These are phyloP conservation scores for Brettanomyces sp. DNA, from an alignment of 805 yeast genomes.

Conservation along the genomic window DNA sequence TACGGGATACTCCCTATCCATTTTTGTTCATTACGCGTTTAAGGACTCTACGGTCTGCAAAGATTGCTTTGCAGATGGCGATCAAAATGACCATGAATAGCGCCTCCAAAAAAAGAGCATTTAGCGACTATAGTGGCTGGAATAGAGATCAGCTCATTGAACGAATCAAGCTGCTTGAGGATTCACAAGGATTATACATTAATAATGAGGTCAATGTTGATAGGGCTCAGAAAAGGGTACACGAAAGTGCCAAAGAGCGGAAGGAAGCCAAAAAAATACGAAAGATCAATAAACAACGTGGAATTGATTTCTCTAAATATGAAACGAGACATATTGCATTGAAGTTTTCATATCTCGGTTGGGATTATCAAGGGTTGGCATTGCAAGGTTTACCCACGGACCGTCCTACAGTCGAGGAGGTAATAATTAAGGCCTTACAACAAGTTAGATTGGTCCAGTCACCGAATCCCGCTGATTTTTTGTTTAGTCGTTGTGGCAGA, in stretches of 20 bases:
- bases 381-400: slow-evolving; percentile 68
- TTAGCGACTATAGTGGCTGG: slow-evolving; percentile 33
- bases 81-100: not conserved
- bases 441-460: slow-evolving; percentile 58
- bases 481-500: slow-evolving; percentile 86
- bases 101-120: not conserved
- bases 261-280: not conserved
- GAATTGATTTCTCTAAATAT: slow-evolving; percentile 58
- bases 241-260: not conserved
- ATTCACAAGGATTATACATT: slow-evolving; percentile 1
- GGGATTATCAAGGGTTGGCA: slow-evolving; percentile 91
- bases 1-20: too few species aligned
- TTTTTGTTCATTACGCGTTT: too few species aligned
- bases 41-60: too few species aligned
- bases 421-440: slow-evolving; percentile 60
- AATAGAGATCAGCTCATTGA: slow-evolving; percentile 52
- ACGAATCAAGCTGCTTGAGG: slow-evolving; percentile 49
- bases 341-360: slow-evolving; percentile 81
- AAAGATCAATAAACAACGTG: slow-evolving; percentile 25
- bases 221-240: not conserved
- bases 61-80: too few species aligned
- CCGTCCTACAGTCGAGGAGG: slow-evolving; percentile 79
- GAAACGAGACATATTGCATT: slow-evolving; percentile 65
- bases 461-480: slow-evolving; percentile 49
- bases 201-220: not conserved